Evolutionary conservation across 2,329 filamentous ascomycete genomes (phyloP), one percentile per base, ranked within the genome.

Genomic region (Tympanopsis confertula): DNA sequence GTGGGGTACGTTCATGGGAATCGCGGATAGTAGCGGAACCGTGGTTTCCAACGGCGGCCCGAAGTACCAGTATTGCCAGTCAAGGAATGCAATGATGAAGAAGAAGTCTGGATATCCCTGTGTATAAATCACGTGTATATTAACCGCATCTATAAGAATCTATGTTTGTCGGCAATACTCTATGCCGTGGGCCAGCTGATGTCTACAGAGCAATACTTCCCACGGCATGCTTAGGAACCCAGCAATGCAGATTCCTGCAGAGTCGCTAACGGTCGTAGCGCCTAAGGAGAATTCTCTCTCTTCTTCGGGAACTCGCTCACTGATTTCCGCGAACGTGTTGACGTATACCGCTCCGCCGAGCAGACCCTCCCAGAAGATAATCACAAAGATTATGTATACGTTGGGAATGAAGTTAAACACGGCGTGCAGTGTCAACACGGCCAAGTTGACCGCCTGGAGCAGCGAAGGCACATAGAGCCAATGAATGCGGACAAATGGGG

Each of bases 301-400:
- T 18, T 69, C 66, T 35, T 69, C 65, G 0, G 66, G 64, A 1
- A 83, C 71, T 20, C 71, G 69, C 42, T 84, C 78, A 20, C 71
- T 69, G 38, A 85, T 83, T 46, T 82, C 75, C 0, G 78, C 77
- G 56, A 84, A 85, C 0, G 79, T 83, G 47, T 75, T 79, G 32
- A 85, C 78, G 49, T 85, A 85, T 0, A 85, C 80, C 29, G 80
- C 51, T 0, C 80, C 80, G 2, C 80, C 80, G 2, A 85, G 57
- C n/a, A 85, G 50, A 0, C 80, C 80, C 50, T 85, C 80, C 80
- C 80, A 85, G 48, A 84, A 81, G 3, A 84, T 64, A 32, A 84
- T 62, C 2, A 64, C 47, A 46, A 82, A 83, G 4, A 84, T 58
- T 22, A 82, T 54, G 53, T 73, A 85, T 12, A 84, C 71, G 41